Evolutionary conservation across 257 asterid genomes (phyloP).

Genomic region (Capsicum pubescens): DNA sequence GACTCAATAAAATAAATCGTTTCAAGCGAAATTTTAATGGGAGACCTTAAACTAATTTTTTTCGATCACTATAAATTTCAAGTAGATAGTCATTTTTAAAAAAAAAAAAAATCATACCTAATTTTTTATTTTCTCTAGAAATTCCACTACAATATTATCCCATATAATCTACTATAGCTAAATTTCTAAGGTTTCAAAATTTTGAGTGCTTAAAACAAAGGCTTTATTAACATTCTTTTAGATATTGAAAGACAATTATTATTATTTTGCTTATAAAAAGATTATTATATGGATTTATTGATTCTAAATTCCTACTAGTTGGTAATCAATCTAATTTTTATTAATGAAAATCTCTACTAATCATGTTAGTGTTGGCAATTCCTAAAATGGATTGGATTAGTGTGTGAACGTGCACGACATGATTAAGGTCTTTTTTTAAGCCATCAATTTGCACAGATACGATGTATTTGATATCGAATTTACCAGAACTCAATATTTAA

Average conservation of each 20-base stretch:
- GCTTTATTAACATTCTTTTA: background rate
- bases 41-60: too few relatives aligned
- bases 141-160: background rate
- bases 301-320: background rate
- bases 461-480: too few relatives aligned
- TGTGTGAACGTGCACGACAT: slow-evolving; percentile 19
- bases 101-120: background rate
- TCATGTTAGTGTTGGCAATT: background rate
- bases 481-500: too few relatives aligned
- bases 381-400: slow-evolving; percentile 12
- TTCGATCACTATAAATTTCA: background rate
- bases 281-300: background rate
- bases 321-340: background rate
- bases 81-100: background rate
- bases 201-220: background rate
- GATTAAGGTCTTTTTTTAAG: slow-evolving; percentile 9
- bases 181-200: background rate
- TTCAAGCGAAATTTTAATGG: too few relatives aligned
- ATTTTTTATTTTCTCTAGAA: too few relatives aligned
- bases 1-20: background rate
- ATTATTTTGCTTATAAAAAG: background rate
- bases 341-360: background rate
- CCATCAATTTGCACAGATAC: too few relatives aligned
- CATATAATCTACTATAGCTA: too few relatives aligned
- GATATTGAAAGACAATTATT: background rate